These are phyloP conservation scores for Saposhnikovia divaricata DNA, from an alignment of 129 eudicot genomes.

Conservation along the genomic window DNA sequence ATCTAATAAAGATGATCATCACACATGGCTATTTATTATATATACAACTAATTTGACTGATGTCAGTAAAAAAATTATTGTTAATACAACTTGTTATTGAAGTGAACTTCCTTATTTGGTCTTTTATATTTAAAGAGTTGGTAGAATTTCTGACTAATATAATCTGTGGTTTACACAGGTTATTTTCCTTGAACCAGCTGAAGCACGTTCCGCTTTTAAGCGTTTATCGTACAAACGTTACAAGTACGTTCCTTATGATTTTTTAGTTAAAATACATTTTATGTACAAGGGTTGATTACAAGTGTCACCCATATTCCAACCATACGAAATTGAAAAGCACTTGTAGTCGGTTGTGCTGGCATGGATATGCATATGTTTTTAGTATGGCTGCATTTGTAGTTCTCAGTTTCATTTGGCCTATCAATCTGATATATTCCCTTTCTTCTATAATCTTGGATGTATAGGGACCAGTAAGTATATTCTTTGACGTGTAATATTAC, in stretches of 20 bases:
- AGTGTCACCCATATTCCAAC: neutral
- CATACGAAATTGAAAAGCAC: neutral
- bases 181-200: constrained; percentile 75
- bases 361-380: neutral
- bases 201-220: constrained; percentile 78
- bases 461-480: neutral
- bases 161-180: constrained; percentile 34
- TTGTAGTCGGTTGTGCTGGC: neutral
- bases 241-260: constrained; percentile 44
- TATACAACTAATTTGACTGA: neutral
- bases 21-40: neutral
- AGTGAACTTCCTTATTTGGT: neutral
- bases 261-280: neutral
- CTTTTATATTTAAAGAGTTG: neutral
- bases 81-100: neutral
- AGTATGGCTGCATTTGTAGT: neutral
- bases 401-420: neutral
- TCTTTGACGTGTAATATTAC: neutral
- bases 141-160: neutral
- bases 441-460: neutral
- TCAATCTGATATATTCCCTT: neutral
- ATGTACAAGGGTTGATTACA: neutral
- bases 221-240: constrained; percentile 78
- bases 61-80: neutral
- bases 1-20: neutral